These are phyloP conservation scores for Nakazawaea pomicola DNA, from an alignment of 805 yeast species.

Conservation along the genomic window DNA sequence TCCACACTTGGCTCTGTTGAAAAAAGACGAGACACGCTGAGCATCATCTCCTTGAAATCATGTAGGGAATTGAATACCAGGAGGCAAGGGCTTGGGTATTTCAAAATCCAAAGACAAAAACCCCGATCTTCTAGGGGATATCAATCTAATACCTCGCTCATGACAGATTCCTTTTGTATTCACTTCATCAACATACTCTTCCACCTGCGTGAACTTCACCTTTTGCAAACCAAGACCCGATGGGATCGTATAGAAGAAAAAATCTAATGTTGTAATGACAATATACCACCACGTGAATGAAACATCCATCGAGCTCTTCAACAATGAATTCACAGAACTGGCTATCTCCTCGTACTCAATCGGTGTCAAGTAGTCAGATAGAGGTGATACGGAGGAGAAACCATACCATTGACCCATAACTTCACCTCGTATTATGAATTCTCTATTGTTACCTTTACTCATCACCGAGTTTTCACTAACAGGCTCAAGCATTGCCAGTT, in stretches of 20 bases:
- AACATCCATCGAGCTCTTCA: constrained; percentile 37
- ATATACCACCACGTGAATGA: constrained; percentile 39
- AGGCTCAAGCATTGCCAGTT: constrained; percentile 46
- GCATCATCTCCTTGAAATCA: no score
- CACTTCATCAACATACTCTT: constrained; percentile 30
- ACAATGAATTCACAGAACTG: constrained; percentile 29
- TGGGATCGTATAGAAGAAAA: constrained; percentile 36
- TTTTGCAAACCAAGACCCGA: constrained; percentile 11
- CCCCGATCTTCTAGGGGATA: constrained; percentile 49
- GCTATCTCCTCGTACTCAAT: constrained; percentile 30
- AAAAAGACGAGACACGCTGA: no score
- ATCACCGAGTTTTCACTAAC: constrained; percentile 3
- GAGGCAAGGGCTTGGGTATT: constrained; percentile 37
- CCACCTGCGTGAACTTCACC: constrained; percentile 34
- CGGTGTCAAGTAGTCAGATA: constrained; percentile 30
- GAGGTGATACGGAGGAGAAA: constrained; percentile 46
- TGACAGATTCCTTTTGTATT: constrained; percentile 23
- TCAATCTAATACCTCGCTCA: constrained; percentile 29
- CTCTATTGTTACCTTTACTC: constrained; percentile 1
- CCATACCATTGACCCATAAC: constrained; percentile 35
- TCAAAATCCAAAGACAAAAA: constrained; percentile 54
- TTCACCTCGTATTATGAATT: constrained; percentile 33
- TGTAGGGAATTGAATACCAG: neutral
- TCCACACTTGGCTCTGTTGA: neutral
- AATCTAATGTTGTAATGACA: constrained; percentile 35